phyloP scores from a whole-genome alignment of 129 eudicot species.

The Gnaphalium uliginosum region DNA sequence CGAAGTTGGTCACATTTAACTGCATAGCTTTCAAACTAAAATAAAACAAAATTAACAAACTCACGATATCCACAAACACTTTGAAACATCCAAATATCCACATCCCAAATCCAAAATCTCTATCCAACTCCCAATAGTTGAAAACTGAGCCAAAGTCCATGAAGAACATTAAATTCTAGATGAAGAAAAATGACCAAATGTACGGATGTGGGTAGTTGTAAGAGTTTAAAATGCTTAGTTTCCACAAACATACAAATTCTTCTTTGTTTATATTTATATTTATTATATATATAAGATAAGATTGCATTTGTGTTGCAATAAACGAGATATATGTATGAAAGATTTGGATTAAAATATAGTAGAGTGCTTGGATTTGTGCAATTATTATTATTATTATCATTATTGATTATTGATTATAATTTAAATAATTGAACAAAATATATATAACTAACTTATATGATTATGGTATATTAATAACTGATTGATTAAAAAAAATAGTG shows the following conservation, averaged over 20 bases:
- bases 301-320: slow-evolving; percentile 32
- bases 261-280: slow-evolving; percentile 27
- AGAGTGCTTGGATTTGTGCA: neutral
- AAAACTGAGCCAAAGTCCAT: slow-evolving; percentile 53
- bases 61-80: slow-evolving; percentile 34
- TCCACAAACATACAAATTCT: slow-evolving; percentile 12
- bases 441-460: no score
- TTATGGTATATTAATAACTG: no score
- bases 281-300: no score
- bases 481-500: no score
- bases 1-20: slow-evolving; percentile 29
- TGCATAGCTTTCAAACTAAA: slow-evolving; percentile 49
- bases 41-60: slow-evolving; percentile 44
- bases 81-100: slow-evolving; percentile 46
- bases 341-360: neutral
- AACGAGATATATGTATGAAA: slow-evolving; percentile 25
- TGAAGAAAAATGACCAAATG: no score
- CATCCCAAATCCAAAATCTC: slow-evolving; percentile 51
- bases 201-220: no score
- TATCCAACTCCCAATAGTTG: slow-evolving; percentile 30
- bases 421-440: no score
- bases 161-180: slow-evolving; percentile 13
- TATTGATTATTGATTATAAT: no score
- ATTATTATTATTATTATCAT: no score
- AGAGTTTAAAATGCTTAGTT: slow-evolving; percentile 1